Evolutionary conservation across 169 alveolate genomes (phyloP).

Genomic region (Cryptosporidium tyzzeri): DNA sequence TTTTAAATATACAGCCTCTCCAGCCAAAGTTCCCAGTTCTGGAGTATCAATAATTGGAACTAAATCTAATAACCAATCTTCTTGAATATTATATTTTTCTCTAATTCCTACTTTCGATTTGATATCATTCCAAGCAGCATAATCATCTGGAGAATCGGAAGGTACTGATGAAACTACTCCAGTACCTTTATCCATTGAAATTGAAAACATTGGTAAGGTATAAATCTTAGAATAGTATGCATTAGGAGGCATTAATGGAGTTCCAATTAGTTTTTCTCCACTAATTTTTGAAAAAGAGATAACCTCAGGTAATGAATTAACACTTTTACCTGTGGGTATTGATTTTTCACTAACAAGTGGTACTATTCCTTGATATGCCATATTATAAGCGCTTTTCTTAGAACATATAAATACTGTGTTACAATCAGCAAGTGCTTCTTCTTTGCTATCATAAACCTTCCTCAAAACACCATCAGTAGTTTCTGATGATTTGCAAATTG

Average conservation of each 20-base stretch:
- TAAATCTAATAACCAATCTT: constrained; percentile 90
- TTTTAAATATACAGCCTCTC: constrained; percentile 83
- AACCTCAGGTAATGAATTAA: constrained; percentile 29
- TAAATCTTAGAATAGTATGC: constrained; percentile 91
- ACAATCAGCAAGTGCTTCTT: constrained; percentile 73
- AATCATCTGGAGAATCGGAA: constrained; percentile 99
- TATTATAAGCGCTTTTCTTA: constrained; percentile 87
- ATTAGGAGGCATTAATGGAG: constrained; percentile 93
- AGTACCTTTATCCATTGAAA: constrained; percentile 96
- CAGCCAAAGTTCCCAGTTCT: constrained; percentile 83
- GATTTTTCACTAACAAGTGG: constrained; percentile 50
- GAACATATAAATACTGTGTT: constrained; percentile 82
- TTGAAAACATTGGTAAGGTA: constrained; percentile 97
- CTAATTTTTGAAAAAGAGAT: constrained; percentile 48
- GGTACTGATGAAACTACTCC: constrained; percentile 99
- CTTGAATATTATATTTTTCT: constrained; percentile 88
- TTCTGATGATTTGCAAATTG: constrained; percentile 15
- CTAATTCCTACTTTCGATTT: constrained; percentile 90
- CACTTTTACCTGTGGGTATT: neutral
- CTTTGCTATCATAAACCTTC: constrained; percentile 69
- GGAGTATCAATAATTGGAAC: constrained; percentile 78
- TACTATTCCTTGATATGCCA: constrained; percentile 94
- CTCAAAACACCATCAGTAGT: constrained; percentile 73
- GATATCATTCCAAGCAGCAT: constrained; percentile 93
- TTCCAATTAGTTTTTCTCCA: constrained; percentile 95